Evolutionary conservation across 1,284 basidiomycete genomes (phyloP).

Genomic region (Ustilago curta): DNA sequence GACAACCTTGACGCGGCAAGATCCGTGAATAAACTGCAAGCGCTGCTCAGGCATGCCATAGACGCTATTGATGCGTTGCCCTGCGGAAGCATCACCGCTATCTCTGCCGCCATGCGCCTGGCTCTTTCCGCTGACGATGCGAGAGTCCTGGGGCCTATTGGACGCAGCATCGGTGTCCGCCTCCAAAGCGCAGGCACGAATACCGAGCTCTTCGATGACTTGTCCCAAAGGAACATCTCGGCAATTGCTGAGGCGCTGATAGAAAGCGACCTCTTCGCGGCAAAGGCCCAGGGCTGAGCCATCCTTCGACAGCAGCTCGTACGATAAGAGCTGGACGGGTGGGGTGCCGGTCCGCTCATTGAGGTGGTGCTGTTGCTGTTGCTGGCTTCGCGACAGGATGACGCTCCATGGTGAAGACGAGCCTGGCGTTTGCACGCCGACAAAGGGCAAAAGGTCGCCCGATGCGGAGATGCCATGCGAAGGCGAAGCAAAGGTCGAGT

Average conservation of each 20-base stretch:
- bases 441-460: slow-evolving; percentile 41
- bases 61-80: slow-evolving; percentile 18
- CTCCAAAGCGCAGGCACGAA: slow-evolving; percentile 43
- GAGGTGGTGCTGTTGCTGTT: slow-evolving; percentile 29
- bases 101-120: slow-evolving; percentile 14
- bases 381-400: slow-evolving; percentile 27
- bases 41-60: slow-evolving; percentile 40
- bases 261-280: slow-evolving; percentile 57
- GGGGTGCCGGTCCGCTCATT: neutral
- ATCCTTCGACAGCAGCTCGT: slow-evolving; percentile 34
- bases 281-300: slow-evolving; percentile 26
- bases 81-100: slow-evolving; percentile 4
- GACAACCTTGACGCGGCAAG: slow-evolving; percentile 43
- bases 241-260: slow-evolving; percentile 46
- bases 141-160: slow-evolving; percentile 22
- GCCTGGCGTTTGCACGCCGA: slow-evolving; percentile 30
- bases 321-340: slow-evolving; percentile 35
- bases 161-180: slow-evolving; percentile 30
- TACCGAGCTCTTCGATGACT: slow-evolving; percentile 58
- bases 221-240: slow-evolving; percentile 58
- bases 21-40: slow-evolving; percentile 54
- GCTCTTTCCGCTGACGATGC: slow-evolving; percentile 23
- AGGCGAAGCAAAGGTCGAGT: slow-evolving; percentile 38
- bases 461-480: slow-evolving; percentile 45
- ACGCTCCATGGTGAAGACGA: slow-evolving; percentile 25